These are phyloP conservation scores for Thalassia testudinum DNA, from an alignment of 116 monocot species.

Conservation along the genomic window DNA sequence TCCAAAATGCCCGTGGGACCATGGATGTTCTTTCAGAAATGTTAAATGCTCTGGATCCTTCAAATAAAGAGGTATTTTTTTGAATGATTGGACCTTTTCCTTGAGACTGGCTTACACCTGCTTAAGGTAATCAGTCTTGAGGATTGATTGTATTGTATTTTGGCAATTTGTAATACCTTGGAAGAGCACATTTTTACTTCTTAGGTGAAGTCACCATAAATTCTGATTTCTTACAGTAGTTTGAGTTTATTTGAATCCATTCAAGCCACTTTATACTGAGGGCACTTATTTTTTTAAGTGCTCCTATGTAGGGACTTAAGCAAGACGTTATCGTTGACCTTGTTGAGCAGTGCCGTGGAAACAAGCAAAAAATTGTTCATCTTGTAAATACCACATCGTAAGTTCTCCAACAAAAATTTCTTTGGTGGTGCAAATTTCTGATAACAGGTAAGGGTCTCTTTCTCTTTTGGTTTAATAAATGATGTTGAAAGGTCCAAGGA, in stretches of 20 bases:
- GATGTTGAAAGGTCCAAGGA: no score
- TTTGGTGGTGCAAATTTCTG: background rate
- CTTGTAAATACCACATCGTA: slow-evolving; percentile 88
- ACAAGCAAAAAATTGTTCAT: slow-evolving; percentile 86
- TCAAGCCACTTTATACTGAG: no score
- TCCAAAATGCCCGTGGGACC: slow-evolving; percentile 86
- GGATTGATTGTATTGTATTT: no score
- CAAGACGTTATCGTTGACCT: slow-evolving; percentile 96
- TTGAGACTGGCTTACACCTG: no score
- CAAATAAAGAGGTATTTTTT: slow-evolving; percentile 65
- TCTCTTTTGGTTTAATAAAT: no score
- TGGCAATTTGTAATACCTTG: no score
- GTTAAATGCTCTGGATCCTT: slow-evolving; percentile 81
- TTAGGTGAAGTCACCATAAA: no score
- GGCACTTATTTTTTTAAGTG: background rate
- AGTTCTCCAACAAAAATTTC: slow-evolving; percentile 15
- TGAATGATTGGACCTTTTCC: background rate
- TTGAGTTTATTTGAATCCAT: no score
- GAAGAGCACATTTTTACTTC: no score
- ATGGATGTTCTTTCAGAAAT: slow-evolving; percentile 95
- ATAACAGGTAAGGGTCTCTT: no score
- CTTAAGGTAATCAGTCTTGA: no score
- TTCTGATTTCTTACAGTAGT: no score
- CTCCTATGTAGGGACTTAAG: slow-evolving; percentile 53
- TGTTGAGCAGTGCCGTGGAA: slow-evolving; percentile 78